phyloP scores from a whole-genome alignment of 306 rosid species.

The Cucumis melo region DNA sequence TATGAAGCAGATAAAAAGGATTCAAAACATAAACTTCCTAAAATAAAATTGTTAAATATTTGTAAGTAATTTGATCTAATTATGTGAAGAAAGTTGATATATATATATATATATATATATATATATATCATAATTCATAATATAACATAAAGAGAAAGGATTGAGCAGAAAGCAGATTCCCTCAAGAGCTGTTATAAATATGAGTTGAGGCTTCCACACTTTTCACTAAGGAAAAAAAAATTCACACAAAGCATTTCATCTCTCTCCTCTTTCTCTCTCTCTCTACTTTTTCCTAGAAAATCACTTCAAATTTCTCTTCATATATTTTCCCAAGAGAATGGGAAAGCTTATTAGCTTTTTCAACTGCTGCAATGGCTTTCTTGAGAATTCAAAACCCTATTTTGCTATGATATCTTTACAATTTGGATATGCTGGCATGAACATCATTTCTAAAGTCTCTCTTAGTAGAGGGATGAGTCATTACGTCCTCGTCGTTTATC shows the following conservation, averaged over 20 bases:
- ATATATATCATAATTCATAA: too few relatives aligned
- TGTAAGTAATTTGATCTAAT: too few relatives aligned
- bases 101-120: too few relatives aligned
- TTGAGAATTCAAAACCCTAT: slow-evolving; percentile 53
- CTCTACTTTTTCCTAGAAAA: slow-evolving; percentile 8
- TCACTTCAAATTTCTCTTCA: not conserved
- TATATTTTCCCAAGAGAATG: slow-evolving; percentile 1
- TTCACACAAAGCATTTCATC: not conserved
- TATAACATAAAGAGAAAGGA: too few relatives aligned
- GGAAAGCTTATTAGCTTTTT: slow-evolving; percentile 22
- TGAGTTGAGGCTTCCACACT: not conserved
- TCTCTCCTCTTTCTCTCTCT: not conserved
- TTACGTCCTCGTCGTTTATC: slow-evolving; percentile 83
- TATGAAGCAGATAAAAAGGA: too few relatives aligned
- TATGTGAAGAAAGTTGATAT: too few relatives aligned
- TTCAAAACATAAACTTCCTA: too few relatives aligned
- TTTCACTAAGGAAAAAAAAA: not conserved
- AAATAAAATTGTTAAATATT: too few relatives aligned
- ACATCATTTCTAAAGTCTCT: slow-evolving; percentile 61
- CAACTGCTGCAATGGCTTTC: slow-evolving; percentile 20
- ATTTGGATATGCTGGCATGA: slow-evolving; percentile 87
- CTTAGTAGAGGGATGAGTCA: slow-evolving; percentile 88
- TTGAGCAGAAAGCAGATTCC: not conserved
- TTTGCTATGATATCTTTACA: slow-evolving; percentile 80
- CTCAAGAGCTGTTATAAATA: not conserved